Evolutionary conservation across 2,329 filamentous ascomycete species (phyloP), one percentile per base, ranked within the genome.

Genomic region (Cladosporium sp.): DNA sequence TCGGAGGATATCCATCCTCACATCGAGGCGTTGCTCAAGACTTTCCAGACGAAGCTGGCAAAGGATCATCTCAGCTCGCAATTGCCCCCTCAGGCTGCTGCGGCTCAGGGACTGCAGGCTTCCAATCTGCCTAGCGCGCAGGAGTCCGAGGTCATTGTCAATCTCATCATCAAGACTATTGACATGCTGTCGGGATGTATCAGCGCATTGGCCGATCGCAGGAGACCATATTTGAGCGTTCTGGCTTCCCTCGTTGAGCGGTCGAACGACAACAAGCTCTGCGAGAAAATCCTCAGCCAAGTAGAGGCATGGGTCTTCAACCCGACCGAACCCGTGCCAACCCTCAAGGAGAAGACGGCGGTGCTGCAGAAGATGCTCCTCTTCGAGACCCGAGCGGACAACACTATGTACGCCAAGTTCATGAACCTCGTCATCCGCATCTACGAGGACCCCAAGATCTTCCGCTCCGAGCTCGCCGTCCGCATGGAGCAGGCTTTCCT

Each of bases 291-390:
- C 51, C 75, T 99, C 28, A 83, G 86, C 46, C 92, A 98, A 81
- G 92, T 96, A 3, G 92, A 97, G 67, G 81, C 79, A 32, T 99
- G 95, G 95, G 88, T 98, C 5, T 98, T 99, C 75, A 83, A 89
- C 59, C 93, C 89, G 0, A 91, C 89, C 54, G 93, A 95, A 58
- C 93, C 90, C 2, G 96, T 93, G 79, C 93, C 93, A 0, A 98
- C 93, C 0, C 78, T 98, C 1, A 99, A 99, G 70, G 95, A 98
- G 72, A 98, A 98, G 75, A 97, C 92, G 0, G 95, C 95, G 1
- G 93, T 99, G 1, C 74, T 99, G n/a, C 91, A 95, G 63, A 99
- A 98, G 73, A 99, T 99, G 93, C 75, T 97, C 13, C 85, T 91
- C 0, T 98, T 98, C 61, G 93, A 99, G 70, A 83, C 88, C 53